Evolutionary conservation across 148 eudicot species (phyloP).

Genomic region (Limonium bicolor): DNA sequence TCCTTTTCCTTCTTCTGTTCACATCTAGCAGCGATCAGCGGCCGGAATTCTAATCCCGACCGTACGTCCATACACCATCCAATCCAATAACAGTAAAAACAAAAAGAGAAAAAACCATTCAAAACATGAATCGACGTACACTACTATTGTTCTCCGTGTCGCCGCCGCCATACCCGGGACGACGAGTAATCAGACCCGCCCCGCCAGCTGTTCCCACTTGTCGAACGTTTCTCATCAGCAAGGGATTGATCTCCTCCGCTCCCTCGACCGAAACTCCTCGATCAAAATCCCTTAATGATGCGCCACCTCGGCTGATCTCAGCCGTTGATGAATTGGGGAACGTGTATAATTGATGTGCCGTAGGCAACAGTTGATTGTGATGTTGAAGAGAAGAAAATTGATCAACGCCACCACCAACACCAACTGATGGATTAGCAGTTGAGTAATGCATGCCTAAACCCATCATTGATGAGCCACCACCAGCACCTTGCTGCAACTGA

Average conservation of each 20-base stretch:
- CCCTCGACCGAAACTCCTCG: neutral
- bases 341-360: neutral
- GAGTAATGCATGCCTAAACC: neutral
- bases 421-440: neutral
- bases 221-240: neutral
- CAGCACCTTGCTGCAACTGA: neutral
- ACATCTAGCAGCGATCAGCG: no score
- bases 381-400: neutral
- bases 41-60: no score
- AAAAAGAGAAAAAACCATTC: neutral
- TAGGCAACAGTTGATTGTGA: neutral
- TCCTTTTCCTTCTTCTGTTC: no score
- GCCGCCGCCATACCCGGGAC: neutral
- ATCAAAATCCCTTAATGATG: neutral
- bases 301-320: neutral
- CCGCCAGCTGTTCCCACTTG: neutral
- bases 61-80: no score
- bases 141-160: neutral
- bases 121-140: conserved; percentile 4
- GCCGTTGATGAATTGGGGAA: neutral
- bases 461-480: neutral
- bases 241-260: neutral
- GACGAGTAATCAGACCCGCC: neutral
- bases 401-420: neutral
- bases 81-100: no score